Base-by-base conservation (phyloP, 2,329 filamentous ascomycete genomes). In the Herpotrichia juniperi region DNA sequence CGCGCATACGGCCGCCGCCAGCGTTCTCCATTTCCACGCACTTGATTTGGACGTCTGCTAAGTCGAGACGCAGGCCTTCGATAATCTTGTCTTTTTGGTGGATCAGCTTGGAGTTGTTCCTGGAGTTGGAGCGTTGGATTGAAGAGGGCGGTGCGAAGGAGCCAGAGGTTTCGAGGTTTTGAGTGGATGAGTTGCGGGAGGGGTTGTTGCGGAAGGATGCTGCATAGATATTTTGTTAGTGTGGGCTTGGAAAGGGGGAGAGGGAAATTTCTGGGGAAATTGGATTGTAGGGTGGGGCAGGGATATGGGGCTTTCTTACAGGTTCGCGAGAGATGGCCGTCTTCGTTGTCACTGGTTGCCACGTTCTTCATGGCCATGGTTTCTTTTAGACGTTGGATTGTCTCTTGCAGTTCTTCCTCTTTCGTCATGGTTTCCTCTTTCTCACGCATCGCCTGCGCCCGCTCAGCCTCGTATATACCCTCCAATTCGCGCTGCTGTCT, bases 81-180 rank as follows among this genome's bases (percentile, higher is more conserved):
- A 99, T 97, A 53, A 97, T 81, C 76, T 96, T 94, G 76, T 99
- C 94, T 74, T 97, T 99, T 73, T 97, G 93, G 63, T 96, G 82
- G 45, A 97, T 83, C 46, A 96, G 81, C 74, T 93, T 96, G 12
- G 92, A 96, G 74, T 89, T 93, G 72, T 90, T 96, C 58, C 89
- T 85, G 28, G 92, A 96, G 65, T 96, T 90, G 80, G 91, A 96
- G 59, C 91, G 88, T 64, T 93, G 87, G 48, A 96, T 76, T 3
- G 91, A 91, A 14, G 89, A 89, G 1, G 91, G 89, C 12, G 93
- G 93, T 8, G 93, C 93, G 68, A 97, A 97, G 66, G 90, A 90
- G 45, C 86, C 86, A 54, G 80, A 83, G 61, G 93, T 90, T 49
- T 96, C 91, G 48, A 92, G 78, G 53, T 83, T 87, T 21, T 89